Evolutionary conservation across 1,284 basidiomycete species (phyloP), one percentile per base, ranked within the genome.

Genomic region (Cryptococcus depauperatus): DNA sequence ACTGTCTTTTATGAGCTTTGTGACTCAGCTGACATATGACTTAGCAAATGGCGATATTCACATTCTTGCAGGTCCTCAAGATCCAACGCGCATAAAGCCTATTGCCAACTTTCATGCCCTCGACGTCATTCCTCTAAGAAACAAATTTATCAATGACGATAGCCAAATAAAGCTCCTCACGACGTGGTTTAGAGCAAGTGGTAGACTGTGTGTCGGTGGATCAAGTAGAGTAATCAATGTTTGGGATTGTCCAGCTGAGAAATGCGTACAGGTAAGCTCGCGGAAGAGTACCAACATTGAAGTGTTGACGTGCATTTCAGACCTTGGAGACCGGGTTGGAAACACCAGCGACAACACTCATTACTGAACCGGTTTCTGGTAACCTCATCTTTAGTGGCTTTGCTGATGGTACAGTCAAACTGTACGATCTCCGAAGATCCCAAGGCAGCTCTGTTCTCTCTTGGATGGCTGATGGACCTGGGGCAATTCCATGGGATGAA

Each of bases 231-330:
- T 54, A 8, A 47, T 65, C 35, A 63, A 61, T 27, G 52, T 60
- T 2, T 65, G 62, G 62, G 62, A 65, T 41, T 59, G 57, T 47
- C 61, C 61, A 8, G 59, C 59, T 1, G 62, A 65, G 38, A 43
- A 55, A 27, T 48, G 55, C 35, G 43, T 55, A 25, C 44, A 50
- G 33, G 61, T 62, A 26, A 49, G 59, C 29, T 11, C 4, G 4
- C 18, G 5, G 29, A 30, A 13, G 11, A 16, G 29, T 13, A 30
- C 5, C 11, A 5, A 30, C 5, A 30, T 30, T 3, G 3, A 30
- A 30, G 29, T 4, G 29, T 30, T n/a, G n/a, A n/a, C n/a, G n/a
- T n/a, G n/a, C n/a, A n/a, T n/a, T 3, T 9, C 35, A 62, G 61
- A 41, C 30, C 11, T 22, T 61, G 16, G 30, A 41, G 10, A 60